Evolutionary conservation across 1,284 basidiomycete species (phyloP), one percentile per base, ranked within the genome.

Genomic region (Caloboletus inedulis): DNA sequence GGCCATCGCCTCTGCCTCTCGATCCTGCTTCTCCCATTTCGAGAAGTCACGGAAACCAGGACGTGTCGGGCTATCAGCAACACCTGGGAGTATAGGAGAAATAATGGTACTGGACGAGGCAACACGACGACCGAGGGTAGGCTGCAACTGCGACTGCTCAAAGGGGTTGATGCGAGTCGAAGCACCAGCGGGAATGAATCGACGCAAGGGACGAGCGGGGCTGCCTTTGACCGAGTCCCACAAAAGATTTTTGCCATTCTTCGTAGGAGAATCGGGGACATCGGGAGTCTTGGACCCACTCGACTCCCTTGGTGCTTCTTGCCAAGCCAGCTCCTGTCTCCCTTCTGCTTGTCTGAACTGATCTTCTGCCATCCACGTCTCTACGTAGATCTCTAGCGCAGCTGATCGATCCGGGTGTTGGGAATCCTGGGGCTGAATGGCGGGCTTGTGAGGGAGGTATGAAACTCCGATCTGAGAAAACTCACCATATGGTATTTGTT

Each of bases 1-100:
- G 61, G 79, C 77, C 77, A 90, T 84, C n/a, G 87, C 84, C 45
- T 80, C 78, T 4, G 87, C 88, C 59, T 90, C 87, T 34, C 87
- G 65, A 60, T 90, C 87, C 64, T 90, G 87, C 57, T 89, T 90
- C 67, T 90, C 88, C 85, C 85, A 88, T 66, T 87, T 89, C 1
- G 86, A 86, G 58, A 82, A 85, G 7, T 77, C 76, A 57, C 77
- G 77, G 16, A 73, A 73, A 49, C 67, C 62, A 23, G 75, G 69
- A 43, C 77, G 69, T 52, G 79, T 82, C 12, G 84, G 81, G 57
- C 77, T 82, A 54, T 81, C 80, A 12, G 69, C 65, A 55, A 74
- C 70, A 30, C 73, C 69, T 29, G 68, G 51, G 57, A 74, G 64
- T 48, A 63, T 49, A 51, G 66, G 54, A 49, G 63, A 47, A 56